A percentile compares a stretch with the other conserved stretches of the same genome.
Conservation (phyloP, 768 basidiomycete species). For the Lactifluus piperatus region DNA sequence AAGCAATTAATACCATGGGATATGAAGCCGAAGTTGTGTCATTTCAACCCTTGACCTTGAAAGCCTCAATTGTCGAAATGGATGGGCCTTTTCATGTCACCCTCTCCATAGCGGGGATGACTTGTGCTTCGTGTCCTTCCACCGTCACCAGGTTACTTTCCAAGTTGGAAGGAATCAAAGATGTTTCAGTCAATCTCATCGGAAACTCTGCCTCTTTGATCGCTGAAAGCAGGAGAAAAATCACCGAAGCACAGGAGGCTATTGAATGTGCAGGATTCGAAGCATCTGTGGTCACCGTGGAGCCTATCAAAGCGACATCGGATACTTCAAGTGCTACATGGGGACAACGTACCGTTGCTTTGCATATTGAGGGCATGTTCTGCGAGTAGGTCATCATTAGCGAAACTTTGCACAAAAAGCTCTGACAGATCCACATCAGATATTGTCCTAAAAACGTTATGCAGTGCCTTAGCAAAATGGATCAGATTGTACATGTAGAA, state of each 20-base stretch:
- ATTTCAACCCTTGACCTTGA: neutral
- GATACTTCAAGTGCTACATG: constrained; percentile 36
- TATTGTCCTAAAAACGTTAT: constrained; percentile 48
- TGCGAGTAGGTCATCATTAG: constrained; percentile 38
- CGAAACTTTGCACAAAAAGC: neutral
- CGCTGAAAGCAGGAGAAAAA: constrained; percentile 31
- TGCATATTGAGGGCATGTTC: constrained; percentile 57
- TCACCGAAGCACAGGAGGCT: constrained; percentile 24
- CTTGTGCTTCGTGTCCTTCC: constrained; percentile 57
- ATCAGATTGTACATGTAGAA: constrained; percentile 34
- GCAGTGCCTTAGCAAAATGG: constrained; percentile 31
- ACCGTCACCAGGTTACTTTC: constrained; percentile 45
- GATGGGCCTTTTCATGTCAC: constrained; percentile 29
- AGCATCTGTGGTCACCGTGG: constrained; percentile 27
- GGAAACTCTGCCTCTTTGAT: constrained; percentile 45
- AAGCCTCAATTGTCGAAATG: neutral
- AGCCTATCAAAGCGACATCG: constrained; percentile 33
- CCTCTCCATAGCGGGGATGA: constrained; percentile 67
- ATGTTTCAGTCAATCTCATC: constrained; percentile 49
- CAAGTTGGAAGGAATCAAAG: constrained; percentile 42
- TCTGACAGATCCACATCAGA: constrained; percentile 26
- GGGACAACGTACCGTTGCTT: constrained; percentile 36
- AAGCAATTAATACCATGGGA: constrained; percentile 28
- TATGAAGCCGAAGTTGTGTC: constrained; percentile 19
- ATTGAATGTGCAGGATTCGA: constrained; percentile 36